Evolutionary conservation across 163 green algal genomes (phyloP), one percentile per base, ranked within the genome.

Genomic region (Scenedesmus sp.): DNA sequence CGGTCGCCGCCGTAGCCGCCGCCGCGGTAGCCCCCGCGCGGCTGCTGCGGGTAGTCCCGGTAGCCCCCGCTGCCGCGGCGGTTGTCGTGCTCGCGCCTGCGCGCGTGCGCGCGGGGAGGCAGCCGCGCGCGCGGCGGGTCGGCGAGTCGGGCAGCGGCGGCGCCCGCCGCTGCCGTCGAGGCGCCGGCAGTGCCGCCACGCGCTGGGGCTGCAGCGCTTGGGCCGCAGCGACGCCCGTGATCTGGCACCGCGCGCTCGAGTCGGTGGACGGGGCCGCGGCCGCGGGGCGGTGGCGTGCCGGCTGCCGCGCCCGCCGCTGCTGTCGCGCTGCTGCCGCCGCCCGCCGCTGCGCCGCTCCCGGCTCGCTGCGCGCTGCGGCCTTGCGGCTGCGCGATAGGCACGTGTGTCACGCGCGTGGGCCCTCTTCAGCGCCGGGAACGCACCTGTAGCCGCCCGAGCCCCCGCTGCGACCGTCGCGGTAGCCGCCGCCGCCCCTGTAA

Each of bases 71-170:
- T 39, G 22, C 26, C 24, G 9, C 67, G 17, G 20, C 67, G 50
- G 33, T 54, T 7, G 50, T 76, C 58, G 18, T 77, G 31, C 4
- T 77, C 69, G 39, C 69, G 53, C 69, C 69, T 77, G 67, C 51
- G 57, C 42, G 39, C 10, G 39, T n/a, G 39, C 39, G 10, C 7
- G 39, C 39, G 10, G 39, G 39, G 39, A 6, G 10, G 39, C 39
- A 47, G 39, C 39, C 6, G 6, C 7, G 7, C 39, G 39, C 39
- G 39, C 39, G 6, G 39, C 7, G n/a, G n/a, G n/a, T n/a, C n/a
- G n/a, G n/a, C n/a, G n/a, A n/a, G n/a, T n/a, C n/a, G n/a, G n/a
- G n/a, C n/a, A n/a, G n/a, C n/a, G n/a, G n/a, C n/a, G n/a, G n/a
- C n/a, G n/a, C n/a, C n/a, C n/a, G n/a, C n/a, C n/a, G n/a, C n/a